Evolutionary conservation across 371 early-diverging fungal species (phyloP).

Genomic region (Mucor indicus): DNA sequence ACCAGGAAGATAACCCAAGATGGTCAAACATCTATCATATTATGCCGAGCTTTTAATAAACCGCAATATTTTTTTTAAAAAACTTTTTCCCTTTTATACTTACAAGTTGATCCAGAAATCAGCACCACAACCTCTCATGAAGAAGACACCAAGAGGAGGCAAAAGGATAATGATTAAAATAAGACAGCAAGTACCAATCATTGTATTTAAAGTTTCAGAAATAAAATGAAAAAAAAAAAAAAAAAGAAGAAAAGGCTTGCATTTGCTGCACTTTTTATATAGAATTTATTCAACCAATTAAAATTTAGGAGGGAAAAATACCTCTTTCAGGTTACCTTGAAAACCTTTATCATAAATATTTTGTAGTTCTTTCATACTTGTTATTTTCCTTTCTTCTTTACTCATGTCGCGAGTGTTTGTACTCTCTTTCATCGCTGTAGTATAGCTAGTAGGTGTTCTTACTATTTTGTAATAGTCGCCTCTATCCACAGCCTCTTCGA

Average conservation of each 20-base stretch:
- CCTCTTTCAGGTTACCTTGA: conserved; percentile 43
- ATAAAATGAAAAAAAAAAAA: background rate
- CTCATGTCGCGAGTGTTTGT: conserved; percentile 14
- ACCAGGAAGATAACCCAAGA: conserved; percentile 39
- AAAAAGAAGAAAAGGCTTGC: background rate
- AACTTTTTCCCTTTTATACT: conserved; percentile 6
- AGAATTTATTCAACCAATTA: background rate
- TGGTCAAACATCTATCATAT: conserved; percentile 36
- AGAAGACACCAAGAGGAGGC: conserved; percentile 46
- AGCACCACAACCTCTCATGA: conserved; percentile 42
- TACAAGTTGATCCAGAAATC: conserved; percentile 52
- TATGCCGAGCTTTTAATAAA: too few species aligned
- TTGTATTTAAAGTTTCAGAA: conserved; percentile 2
- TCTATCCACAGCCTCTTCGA: conserved; percentile 64
- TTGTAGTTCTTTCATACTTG: conserved; percentile 52
- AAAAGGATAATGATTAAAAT: conserved; percentile 40
- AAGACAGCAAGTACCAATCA: conserved; percentile 45
- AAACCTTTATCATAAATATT: conserved; percentile 68
- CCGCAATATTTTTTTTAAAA: too few species aligned
- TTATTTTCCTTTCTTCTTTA: conserved; percentile 17
- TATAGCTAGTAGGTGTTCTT: background rate
- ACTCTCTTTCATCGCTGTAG: conserved; percentile 6
- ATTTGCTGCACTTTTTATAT: background rate
- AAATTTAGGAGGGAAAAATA: conserved; percentile 31
- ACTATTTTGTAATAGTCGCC: conserved; percentile 48